Evolutionary conservation across 2,329 filamentous ascomycete species (phyloP).

Genomic region (Alternaria ventricosa): DNA sequence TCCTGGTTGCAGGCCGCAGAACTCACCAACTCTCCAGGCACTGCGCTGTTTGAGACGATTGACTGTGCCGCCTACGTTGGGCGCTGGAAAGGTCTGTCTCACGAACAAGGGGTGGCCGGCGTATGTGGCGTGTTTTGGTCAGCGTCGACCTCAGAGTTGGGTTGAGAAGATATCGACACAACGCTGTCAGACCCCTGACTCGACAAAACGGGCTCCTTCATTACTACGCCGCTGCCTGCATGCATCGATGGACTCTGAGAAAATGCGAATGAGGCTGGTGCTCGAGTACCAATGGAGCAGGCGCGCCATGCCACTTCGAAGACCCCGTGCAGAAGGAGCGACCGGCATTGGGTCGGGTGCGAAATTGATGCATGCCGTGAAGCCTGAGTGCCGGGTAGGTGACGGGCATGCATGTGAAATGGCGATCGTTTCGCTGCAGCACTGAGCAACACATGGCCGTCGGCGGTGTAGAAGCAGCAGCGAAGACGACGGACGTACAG

Average conservation of each 20-base stretch:
- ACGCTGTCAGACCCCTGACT: constrained; percentile 14
- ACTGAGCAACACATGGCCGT: constrained; percentile 31
- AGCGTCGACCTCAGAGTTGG: constrained; percentile 29
- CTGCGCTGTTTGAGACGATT: neutral
- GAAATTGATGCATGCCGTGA: constrained; percentile 6
- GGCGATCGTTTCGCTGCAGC: neutral
- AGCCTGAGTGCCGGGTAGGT: constrained; percentile 4
- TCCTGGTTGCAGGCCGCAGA: neutral
- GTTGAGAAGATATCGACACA: constrained; percentile 10
- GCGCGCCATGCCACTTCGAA: constrained; percentile 9
- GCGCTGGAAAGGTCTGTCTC: neutral
- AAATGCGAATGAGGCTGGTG: constrained; percentile 6
- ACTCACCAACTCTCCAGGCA: neutral
- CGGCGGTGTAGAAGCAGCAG: constrained; percentile 17
- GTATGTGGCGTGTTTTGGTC: constrained; percentile 9
- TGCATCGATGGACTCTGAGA: neutral
- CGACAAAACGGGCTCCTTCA: constrained; percentile 16
- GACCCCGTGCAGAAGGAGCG: constrained; percentile 13
- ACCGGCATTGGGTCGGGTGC: constrained; percentile 10
- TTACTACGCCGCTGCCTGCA: neutral
- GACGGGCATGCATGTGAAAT: constrained; percentile 2
- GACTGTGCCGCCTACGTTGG: neutral
- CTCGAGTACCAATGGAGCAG: neutral
- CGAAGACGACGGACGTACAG: constrained; percentile 1
- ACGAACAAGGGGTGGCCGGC: neutral